Conservation (phyloP, 2,329 filamentous ascomycete genomes). For the Coniella vitis region DNA sequence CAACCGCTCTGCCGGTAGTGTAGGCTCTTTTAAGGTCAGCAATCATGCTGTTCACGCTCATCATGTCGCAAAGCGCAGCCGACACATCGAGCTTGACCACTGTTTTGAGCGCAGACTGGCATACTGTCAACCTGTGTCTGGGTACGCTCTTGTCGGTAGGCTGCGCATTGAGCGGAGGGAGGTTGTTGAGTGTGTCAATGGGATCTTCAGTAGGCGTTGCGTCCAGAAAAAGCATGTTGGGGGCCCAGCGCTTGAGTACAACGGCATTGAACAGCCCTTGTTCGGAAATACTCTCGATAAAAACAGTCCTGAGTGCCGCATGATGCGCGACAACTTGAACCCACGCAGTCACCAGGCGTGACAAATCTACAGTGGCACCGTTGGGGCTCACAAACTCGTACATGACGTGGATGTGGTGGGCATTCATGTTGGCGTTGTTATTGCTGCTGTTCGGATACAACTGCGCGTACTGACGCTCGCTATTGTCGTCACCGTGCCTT, state of each 20-base stretch:
- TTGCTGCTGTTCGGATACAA: neutral
- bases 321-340: slow-evolving; percentile 40
- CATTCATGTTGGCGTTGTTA: slow-evolving; percentile 26
- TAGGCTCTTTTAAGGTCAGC: slow-evolving; percentile 41
- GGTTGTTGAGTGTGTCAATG: slow-evolving; percentile 30
- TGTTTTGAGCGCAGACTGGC: slow-evolving; percentile 35
- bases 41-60: slow-evolving; percentile 40
- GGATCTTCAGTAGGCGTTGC: slow-evolving; percentile 32
- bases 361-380: slow-evolving; percentile 33
- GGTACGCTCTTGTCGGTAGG: slow-evolving; percentile 30
- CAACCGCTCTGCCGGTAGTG: slow-evolving; percentile 30
- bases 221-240: slow-evolving; percentile 48
- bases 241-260: slow-evolving; percentile 39
- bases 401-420: slow-evolving; percentile 38
- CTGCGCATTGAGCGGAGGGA: slow-evolving; percentile 34
- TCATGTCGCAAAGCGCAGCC: slow-evolving; percentile 43
- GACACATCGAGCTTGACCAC: slow-evolving; percentile 44
- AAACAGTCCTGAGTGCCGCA: slow-evolving; percentile 41
- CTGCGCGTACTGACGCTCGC: slow-evolving; percentile 1
- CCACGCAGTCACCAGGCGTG: slow-evolving; percentile 43
- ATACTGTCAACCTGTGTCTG: slow-evolving; percentile 44
- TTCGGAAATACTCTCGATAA: slow-evolving; percentile 42
- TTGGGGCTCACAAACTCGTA: slow-evolving; percentile 38
- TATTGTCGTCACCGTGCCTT: neutral
- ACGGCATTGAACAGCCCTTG: slow-evolving; percentile 45